Percentiles rank a stretch among this genome's conserved stretches.
Conservation (phyloP, 1,139 yeast genomes). For the Torulaspora globosa region DNA sequence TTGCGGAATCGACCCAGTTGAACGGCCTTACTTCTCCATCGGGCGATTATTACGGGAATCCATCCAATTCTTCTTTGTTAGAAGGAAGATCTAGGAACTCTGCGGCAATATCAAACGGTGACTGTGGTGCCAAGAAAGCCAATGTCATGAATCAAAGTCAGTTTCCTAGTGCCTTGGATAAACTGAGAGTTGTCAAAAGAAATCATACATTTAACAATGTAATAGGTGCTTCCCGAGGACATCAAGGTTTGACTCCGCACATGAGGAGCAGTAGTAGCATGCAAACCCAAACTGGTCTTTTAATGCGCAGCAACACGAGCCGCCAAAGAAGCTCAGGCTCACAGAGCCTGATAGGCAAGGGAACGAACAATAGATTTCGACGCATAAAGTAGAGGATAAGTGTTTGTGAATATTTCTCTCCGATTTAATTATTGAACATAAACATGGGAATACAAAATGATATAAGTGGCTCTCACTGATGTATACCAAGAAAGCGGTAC, state of each 20-base stretch:
- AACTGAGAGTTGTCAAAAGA: conserved; percentile 22
- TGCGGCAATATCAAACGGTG: neutral
- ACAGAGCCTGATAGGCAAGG: conserved; percentile 1
- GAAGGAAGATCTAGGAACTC: neutral
- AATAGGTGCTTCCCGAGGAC: conserved; percentile 12
- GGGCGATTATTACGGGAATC: neutral
- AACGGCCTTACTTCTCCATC: conserved; percentile 3
- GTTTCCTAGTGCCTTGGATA: conserved; percentile 26
- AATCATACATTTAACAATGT: conserved; percentile 18
- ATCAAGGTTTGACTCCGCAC: conserved; percentile 18
- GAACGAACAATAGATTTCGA: conserved; percentile 11
- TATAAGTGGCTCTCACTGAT: conserved; percentile 8
- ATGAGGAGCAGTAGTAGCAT: conserved; percentile 20
- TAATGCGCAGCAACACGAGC: conserved; percentile 12
- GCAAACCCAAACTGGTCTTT: conserved; percentile 11
- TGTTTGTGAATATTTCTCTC: conserved; percentile 2
- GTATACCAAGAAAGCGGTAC: neutral
- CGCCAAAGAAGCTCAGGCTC: conserved; percentile 4
- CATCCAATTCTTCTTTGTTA: neutral
- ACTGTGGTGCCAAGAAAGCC: neutral
- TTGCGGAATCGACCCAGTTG: conserved; percentile 18
- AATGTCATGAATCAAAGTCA: conserved; percentile 3
- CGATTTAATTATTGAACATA: conserved; percentile 8
- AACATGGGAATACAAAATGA: conserved; percentile 11
- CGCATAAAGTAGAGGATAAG: conserved; percentile 8